Conservation (phyloP, 2,329 filamentous ascomycete genomes). For the Epichloe brachyelytri region DNA sequence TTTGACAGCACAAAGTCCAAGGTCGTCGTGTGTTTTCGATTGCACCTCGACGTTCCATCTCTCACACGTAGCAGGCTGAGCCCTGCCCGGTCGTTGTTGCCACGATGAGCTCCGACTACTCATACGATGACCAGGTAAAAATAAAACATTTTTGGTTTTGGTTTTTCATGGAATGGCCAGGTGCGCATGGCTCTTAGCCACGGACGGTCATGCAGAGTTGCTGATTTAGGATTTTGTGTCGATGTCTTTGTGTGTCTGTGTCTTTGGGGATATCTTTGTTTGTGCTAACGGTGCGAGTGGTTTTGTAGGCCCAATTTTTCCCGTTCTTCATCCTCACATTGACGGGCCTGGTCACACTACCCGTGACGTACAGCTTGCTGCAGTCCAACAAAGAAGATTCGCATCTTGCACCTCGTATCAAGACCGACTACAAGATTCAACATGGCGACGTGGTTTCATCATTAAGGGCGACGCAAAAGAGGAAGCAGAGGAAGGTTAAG, state of each 20-base stretch:
- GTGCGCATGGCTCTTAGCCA: neutral
- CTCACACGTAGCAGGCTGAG: conserved; percentile 18
- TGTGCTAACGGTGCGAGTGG: conserved; percentile 2
- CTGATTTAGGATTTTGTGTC: neutral
- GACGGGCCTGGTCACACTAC: conserved; percentile 73
- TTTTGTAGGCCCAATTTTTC: conserved; percentile 77
- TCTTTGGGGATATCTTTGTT: neutral
- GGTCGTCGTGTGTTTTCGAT: neutral
- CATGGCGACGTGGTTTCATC: conserved; percentile 73
- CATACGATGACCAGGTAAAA: conserved; percentile 81
- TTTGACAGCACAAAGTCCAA: neutral
- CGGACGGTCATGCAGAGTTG: neutral
- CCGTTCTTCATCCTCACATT: conserved; percentile 96
- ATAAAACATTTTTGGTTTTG: neutral
- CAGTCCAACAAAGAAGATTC: conserved; percentile 65
- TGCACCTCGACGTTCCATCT: neutral
- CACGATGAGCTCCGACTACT: conserved; percentile 89
- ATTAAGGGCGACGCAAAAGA: conserved; percentile 75
- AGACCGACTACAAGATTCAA: conserved; percentile 66
- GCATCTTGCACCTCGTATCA: conserved; percentile 69
- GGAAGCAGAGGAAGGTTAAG: conserved; percentile 81
- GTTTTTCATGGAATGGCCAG: neutral
- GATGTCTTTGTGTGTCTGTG: neutral
- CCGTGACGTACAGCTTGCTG: conserved; percentile 79
- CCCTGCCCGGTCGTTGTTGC: conserved; percentile 18